phyloP scores from a whole-genome alignment of 78 protist genomes.

The Dictyostelium brefeldianum region DNA sequence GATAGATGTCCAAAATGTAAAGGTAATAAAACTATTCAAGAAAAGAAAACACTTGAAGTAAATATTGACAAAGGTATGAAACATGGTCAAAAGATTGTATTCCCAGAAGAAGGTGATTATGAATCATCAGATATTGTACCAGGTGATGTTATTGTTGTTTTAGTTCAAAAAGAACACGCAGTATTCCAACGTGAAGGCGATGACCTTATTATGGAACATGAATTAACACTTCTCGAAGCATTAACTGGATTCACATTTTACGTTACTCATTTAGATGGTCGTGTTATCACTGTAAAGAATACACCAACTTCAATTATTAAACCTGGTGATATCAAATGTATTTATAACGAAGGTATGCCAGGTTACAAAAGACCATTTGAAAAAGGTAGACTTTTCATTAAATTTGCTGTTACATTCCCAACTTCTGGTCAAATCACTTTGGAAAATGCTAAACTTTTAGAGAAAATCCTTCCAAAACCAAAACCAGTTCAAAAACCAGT shows the following conservation, averaged over 20 bases:
- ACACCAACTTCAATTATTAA: conserved; percentile 85
- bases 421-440: conserved; percentile 51
- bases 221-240: conserved; percentile 92
- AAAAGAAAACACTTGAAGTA: conserved; percentile 93
- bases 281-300: conserved; percentile 85
- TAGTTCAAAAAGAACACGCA: conserved; percentile 93
- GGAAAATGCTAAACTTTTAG: conserved; percentile 61
- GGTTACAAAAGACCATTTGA: conserved; percentile 90
- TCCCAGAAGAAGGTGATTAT: conserved; percentile 97
- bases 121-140: conserved; percentile 91
- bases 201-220: conserved; percentile 92
- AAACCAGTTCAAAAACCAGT: conserved; percentile 39
- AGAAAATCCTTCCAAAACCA: conserved; percentile 78
- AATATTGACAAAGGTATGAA: conserved; percentile 96
- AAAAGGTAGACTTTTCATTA: conserved; percentile 92
- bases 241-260: conserved; percentile 94
- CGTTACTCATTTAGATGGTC: conserved; percentile 95
- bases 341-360: conserved; percentile 98
- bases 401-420: conserved; percentile 93
- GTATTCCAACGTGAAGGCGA: conserved; percentile 92
- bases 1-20: conserved; percentile 91
- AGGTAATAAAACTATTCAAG: conserved; percentile 91
- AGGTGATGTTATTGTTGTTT: conserved; percentile 96
- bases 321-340: conserved; percentile 90
- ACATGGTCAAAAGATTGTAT: conserved; percentile 91